Evolutionary conservation across 768 basidiomycete species (phyloP), one percentile per base, ranked within the genome.

Genomic region (Amyloporia xantha): DNA sequence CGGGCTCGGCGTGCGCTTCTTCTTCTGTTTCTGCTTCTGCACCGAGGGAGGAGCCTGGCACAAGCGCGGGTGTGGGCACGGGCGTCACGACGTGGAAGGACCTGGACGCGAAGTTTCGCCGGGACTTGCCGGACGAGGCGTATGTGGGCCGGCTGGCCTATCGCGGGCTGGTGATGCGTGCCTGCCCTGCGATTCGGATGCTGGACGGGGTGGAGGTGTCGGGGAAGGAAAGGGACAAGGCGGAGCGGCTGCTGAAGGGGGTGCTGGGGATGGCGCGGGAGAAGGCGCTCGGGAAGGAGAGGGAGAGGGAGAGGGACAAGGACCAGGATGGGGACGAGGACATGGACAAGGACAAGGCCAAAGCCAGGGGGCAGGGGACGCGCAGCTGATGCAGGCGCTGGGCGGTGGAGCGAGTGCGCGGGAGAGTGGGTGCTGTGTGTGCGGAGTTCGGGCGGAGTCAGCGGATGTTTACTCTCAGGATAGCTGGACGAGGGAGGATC

Each of bases 121-220:
- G 86, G 62, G 84, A 88, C 54, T 75, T 99, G 42, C 94, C 95
- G 42, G 89, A 97, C 68, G 84, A 78, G 43, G 79, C 77, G 64
- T 97, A 97, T 64, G 78, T 87, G 41, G 88, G 87, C 20, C 81
- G 95, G 35, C 73, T 94, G 26, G 87, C 82, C 39, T 98, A 97
- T 68, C 84, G 95, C 39, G 92, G 92, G 35, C 71, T 93, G 48
- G 72, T 95, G 41, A 91, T 94, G 87, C 70, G 80, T 21, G 81
- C 78, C 26, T 91, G 88, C 62, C 63, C 70, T 24, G 66, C 72
- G 27, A 68, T 97, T 56, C 71, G 75, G 59, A 67, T 83, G 72
- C 67, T 99, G 60, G 95, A 99, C 69, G 95, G 95, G 48, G 80
- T 98, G 60, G 75, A 75, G 52, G 79, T 95, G 60, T 77, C 77